Percentiles rank a stretch among this genome's conserved stretches.
These are phyloP conservation scores for Micromonas commoda DNA, from an alignment of 139 green algal genomes.

Conservation along the genomic window DNA sequence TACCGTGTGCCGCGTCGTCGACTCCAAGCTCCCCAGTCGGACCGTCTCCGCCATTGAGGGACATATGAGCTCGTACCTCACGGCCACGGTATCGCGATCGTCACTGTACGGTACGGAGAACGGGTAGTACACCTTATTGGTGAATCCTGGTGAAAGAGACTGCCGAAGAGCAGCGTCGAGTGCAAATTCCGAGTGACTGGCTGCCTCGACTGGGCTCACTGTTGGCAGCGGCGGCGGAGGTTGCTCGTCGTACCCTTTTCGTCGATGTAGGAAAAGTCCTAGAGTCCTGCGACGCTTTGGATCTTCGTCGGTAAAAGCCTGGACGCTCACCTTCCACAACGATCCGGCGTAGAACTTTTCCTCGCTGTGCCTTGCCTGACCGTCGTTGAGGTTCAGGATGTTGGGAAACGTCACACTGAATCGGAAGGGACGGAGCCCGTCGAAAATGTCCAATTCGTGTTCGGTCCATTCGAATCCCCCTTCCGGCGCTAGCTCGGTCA, in stretches of 20 bases:
- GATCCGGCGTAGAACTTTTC: constrained; percentile 8
- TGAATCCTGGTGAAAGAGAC: too few relatives aligned
- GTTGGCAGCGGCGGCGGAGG: too few relatives aligned
- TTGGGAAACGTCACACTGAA: background rate
- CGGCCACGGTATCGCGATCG: background rate
- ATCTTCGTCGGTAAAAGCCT: background rate
- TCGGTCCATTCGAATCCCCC: too few relatives aligned
- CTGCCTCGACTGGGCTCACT: too few relatives aligned
- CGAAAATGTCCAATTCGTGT: too few relatives aligned
- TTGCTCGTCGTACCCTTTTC: background rate
- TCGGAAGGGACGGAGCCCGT: too few relatives aligned
- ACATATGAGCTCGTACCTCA: background rate
- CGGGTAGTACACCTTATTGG: too few relatives aligned
- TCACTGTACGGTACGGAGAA: background rate
- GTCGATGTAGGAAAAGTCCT: background rate
- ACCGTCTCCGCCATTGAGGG: background rate
- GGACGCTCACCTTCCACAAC: background rate
- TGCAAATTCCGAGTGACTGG: too few relatives aligned
- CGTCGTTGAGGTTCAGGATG: background rate
- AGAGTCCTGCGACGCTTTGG: background rate
- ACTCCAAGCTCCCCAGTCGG: background rate
- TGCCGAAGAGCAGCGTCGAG: too few relatives aligned
- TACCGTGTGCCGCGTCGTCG: background rate
- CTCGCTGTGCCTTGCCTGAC: background rate
- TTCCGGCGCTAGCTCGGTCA: too few relatives aligned